A percentile compares a stretch with the other conserved stretches of the same genome.
phyloP scores from a whole-genome alignment of 2,329 filamentous ascomycete genomes.

The Penicillium frequentans region DNA sequence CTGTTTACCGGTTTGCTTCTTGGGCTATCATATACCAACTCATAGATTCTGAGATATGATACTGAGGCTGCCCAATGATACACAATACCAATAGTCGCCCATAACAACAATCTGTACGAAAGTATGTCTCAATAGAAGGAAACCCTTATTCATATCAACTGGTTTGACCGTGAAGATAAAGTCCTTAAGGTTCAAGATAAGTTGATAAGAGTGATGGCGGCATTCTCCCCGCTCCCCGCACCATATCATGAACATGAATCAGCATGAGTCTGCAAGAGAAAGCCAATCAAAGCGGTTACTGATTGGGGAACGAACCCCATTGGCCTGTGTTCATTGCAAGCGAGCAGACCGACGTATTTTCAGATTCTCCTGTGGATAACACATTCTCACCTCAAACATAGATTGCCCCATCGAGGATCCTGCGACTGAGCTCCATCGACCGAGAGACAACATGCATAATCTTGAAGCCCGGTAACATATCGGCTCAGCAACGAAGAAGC shows the following conservation, averaged over 20 bases:
- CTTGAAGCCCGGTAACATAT: conserved; percentile 19
- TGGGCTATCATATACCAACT: too few species aligned
- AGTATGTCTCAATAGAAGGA: too few species aligned
- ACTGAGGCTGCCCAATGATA: too few species aligned
- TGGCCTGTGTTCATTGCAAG: conserved; percentile 28
- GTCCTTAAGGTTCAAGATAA: neutral
- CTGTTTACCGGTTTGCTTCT: too few species aligned
- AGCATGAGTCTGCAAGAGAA: neutral
- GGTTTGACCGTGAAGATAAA: too few species aligned
- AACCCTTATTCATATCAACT: too few species aligned
- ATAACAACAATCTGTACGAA: too few species aligned
- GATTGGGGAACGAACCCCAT: conserved; percentile 25
- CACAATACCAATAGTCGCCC: too few species aligned
- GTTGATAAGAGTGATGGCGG: neutral
- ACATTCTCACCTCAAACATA: conserved; percentile 1
- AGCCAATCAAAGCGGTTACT: conserved; percentile 16
- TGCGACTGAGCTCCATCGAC: conserved; percentile 33
- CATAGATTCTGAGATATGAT: too few species aligned
- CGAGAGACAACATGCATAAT: conserved; percentile 34
- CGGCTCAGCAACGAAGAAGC: conserved; percentile 30
- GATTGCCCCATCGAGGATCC: conserved; percentile 40
- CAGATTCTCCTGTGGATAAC: neutral
- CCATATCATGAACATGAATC: neutral
- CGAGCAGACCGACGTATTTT: conserved; percentile 9
- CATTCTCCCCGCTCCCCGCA: neutral